phyloP scores from a whole-genome alignment of 805 yeast genomes.

The Pichia nanzhaoensis region DNA sequence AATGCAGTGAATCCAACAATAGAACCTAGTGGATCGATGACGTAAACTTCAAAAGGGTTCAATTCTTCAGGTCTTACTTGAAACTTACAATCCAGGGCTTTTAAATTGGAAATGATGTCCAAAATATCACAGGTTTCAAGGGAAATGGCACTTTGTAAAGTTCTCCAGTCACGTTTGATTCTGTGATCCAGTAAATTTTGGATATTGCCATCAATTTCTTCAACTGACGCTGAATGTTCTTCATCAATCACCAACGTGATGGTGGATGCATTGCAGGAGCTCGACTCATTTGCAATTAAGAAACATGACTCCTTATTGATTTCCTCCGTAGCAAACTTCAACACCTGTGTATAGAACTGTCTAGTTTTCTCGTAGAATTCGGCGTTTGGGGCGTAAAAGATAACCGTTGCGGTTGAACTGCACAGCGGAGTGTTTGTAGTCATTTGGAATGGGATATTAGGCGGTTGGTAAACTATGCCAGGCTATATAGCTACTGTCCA shows the following conservation, averaged over 20 bases:
- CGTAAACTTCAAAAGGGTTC: slow-evolving; percentile 69
- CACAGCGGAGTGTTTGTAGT: not conserved
- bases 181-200: slow-evolving; percentile 25
- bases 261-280: slow-evolving; percentile 6
- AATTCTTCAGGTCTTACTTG: slow-evolving; percentile 68
- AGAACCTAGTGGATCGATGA: slow-evolving; percentile 78
- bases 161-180: slow-evolving; percentile 42
- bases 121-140: slow-evolving; percentile 40
- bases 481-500: too few relatives aligned
- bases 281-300: not conserved
- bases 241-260: slow-evolving; percentile 23
- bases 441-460: too few relatives aligned
- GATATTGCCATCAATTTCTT: slow-evolving; percentile 23
- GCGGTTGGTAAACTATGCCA: too few relatives aligned
- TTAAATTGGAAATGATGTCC: slow-evolving; percentile 31
- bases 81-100: slow-evolving; percentile 29
- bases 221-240: slow-evolving; percentile 22
- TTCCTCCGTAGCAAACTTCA: slow-evolving; percentile 29
- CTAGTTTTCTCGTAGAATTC: slow-evolving; percentile 40
- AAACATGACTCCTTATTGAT: not conserved
- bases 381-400: slow-evolving; percentile 45
- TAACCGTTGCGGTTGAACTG: slow-evolving; percentile 25
- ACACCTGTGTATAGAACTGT: slow-evolving; percentile 49
- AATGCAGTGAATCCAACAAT: slow-evolving; percentile 72
- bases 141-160: slow-evolving; percentile 38